phyloP scores from a whole-genome alignment of 768 basidiomycete species.

The Psilocybe cubensis region DNA sequence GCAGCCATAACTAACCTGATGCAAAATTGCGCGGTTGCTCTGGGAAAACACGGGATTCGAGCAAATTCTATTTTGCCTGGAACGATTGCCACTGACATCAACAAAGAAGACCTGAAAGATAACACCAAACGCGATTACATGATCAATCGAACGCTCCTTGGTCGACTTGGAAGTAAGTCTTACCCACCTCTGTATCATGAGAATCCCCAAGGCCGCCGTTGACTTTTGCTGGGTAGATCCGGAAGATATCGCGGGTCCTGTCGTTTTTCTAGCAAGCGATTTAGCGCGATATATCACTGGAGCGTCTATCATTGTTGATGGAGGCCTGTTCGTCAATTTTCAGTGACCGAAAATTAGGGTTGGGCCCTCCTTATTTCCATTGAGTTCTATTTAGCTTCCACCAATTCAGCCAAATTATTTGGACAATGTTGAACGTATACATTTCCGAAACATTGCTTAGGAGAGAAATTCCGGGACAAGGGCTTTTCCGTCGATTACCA shows the following conservation, averaged over 20 bases:
- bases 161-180: constrained; percentile 61
- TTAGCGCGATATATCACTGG: constrained; percentile 74
- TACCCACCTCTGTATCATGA: neutral
- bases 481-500: constrained; percentile 45
- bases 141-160: constrained; percentile 65
- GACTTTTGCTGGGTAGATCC: constrained; percentile 41
- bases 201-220: neutral
- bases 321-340: constrained; percentile 75
- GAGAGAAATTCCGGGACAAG: constrained; percentile 35
- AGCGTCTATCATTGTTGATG: constrained; percentile 68
- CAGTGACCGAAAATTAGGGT: constrained; percentile 43
- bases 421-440: neutral
- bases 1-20: constrained; percentile 78
- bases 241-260: constrained; percentile 75
- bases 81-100: constrained; percentile 78
- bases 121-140: constrained; percentile 61
- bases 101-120: constrained; percentile 73
- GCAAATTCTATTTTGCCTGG: constrained; percentile 76
- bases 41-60: constrained; percentile 77
- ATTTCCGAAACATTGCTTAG: neutral
- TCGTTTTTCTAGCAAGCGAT: constrained; percentile 74
- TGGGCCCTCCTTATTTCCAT: constrained; percentile 2
- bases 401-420: neutral
- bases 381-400: constrained; percentile 2
- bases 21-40: constrained; percentile 78